These are phyloP conservation scores for Gaeumannomyces sp. DNA, from an alignment of 2,329 filamentous ascomycete genomes.

Conservation along the genomic window DNA sequence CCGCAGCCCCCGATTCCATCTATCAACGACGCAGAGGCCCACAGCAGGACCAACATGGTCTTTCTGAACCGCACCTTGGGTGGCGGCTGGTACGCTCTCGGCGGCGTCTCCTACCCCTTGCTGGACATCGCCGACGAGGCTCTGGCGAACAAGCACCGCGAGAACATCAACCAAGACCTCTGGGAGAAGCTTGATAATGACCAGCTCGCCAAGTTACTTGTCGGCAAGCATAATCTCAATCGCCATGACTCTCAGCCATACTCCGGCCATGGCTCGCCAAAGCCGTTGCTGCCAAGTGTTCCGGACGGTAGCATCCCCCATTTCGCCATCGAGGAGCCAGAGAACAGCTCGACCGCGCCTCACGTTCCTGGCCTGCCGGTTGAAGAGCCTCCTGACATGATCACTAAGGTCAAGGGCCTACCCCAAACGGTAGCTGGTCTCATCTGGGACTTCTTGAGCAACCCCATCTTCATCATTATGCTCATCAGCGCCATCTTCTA, in stretches of 20 bases:
- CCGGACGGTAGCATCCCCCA: slow-evolving; percentile 21
- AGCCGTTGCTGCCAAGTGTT: slow-evolving; percentile 25
- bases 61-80: slow-evolving; percentile 80
- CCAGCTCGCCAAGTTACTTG: slow-evolving; percentile 4
- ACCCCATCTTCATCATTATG: slow-evolving; percentile 44
- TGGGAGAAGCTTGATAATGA: slow-evolving; percentile 29
- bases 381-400: slow-evolving; percentile 34
- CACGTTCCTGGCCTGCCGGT: slow-evolving; percentile 22
- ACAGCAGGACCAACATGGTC: slow-evolving; percentile 55
- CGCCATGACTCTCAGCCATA: not conserved
- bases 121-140: slow-evolving; percentile 41
- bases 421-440: slow-evolving; percentile 44
- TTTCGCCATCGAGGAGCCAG: slow-evolving; percentile 16
- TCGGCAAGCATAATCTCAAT: slow-evolving; percentile 7
- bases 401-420: slow-evolving; percentile 44
- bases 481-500: slow-evolving; percentile 38
- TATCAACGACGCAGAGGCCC: slow-evolving; percentile 31
- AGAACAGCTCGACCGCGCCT: slow-evolving; percentile 23
- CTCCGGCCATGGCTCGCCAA: not conserved
- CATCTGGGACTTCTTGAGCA: slow-evolving; percentile 49
- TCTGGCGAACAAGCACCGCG: slow-evolving; percentile 5
- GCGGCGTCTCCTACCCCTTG: slow-evolving; percentile 76
- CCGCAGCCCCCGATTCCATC: slow-evolving; percentile 70
- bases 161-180: slow-evolving; percentile 14
- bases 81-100: slow-evolving; percentile 94